A percentile compares a stretch with the other conserved stretches of the same genome.
Conservation (phyloP, 208 protist species). For the Trypanosomatidae sp. region DNA sequence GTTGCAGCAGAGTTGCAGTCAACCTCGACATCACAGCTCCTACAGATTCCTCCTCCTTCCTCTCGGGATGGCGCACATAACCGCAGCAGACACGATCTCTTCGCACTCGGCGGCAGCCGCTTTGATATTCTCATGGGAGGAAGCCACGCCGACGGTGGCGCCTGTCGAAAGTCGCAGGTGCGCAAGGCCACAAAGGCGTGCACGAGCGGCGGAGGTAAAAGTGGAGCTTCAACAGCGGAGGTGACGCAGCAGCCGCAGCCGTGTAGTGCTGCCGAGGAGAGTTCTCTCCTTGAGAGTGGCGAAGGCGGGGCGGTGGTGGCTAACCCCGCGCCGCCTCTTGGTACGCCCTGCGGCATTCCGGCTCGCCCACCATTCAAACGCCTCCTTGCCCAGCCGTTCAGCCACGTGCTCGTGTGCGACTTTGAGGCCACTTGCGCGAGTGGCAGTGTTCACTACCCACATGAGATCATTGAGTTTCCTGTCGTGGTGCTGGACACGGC, state of each 20-base stretch:
- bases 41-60: not conserved
- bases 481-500: conserved; percentile 88
- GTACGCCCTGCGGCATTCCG: conserved; percentile 30
- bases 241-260: conserved; percentile 1
- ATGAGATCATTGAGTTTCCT: conserved; percentile 98
- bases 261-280: not conserved
- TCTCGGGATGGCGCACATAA: not conserved
- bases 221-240: too few relatives aligned
- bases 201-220: conserved; percentile 12
- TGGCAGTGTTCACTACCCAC: conserved; percentile 57
- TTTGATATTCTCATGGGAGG: conserved; percentile 60
- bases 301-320: not conserved
- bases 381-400: conserved; percentile 74
- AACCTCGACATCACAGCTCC: not conserved
- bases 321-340: conserved; percentile 7
- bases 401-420: conserved; percentile 91
- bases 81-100: conserved; percentile 4
- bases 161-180: conserved; percentile 32
- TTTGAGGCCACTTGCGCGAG: conserved; percentile 92
- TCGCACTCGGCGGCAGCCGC: conserved; percentile 32
- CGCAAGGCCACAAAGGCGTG: conserved; percentile 34
- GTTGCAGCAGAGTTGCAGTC: not conserved
- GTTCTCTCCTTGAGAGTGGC: not conserved
- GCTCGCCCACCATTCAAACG: conserved; percentile 32
- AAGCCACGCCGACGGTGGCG: conserved; percentile 13